Base-by-base conservation (phyloP, 1,139 yeast genomes). In the Taiozyma sp. region DNA sequence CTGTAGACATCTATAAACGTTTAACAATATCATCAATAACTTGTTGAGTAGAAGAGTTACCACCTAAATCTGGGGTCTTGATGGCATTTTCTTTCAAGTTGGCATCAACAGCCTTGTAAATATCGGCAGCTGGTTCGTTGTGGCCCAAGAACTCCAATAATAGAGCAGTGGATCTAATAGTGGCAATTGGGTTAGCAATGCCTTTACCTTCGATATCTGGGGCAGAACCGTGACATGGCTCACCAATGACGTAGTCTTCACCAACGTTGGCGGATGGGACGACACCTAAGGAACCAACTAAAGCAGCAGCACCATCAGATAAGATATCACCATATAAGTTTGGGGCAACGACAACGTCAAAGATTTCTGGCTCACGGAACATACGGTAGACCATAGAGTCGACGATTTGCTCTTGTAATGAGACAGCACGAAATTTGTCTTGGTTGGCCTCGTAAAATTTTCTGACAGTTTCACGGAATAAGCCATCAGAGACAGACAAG, bases 251-350 rank as follows among this genome's bases (percentile, higher is more conserved):
- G 67, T 93, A 93, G 69, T 78, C 74, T 67, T 91, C 97, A 65
- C 99, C 99, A 52, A 93, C 99, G 66, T 93, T 93, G 58, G 98
- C 98, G 52, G 96, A 87, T 63, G 99, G 99, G 55, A 95, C 98
- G 54, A 93, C 96, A 67, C 99, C 99, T 58, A 93, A 81, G 34
- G 99, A 93, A 48, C 99, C 99, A 45, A 93, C 99, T 55, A 93
- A 80, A 29, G 99, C 99, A 63, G 99, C 99, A 52, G 99, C 99
- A 71, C 99, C 99, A 68, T 93, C 99, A 61, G 96, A 87, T 63
- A 95, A 78, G 62, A 93, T 91, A 71, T 93, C 99, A 69, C 99
- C 99, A 71, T 93, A 93, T 69, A 93, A 79, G 79, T 95, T 93
- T 65, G 99, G 99, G 55, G 98, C 99, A 51, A 93, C 99, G 43